A percentile compares a stretch with the other conserved stretches of the same genome.
Evolutionary conservation across 2,329 filamentous ascomycete genomes (phyloP).

Genomic region (Pleoardoris graminearum): DNA sequence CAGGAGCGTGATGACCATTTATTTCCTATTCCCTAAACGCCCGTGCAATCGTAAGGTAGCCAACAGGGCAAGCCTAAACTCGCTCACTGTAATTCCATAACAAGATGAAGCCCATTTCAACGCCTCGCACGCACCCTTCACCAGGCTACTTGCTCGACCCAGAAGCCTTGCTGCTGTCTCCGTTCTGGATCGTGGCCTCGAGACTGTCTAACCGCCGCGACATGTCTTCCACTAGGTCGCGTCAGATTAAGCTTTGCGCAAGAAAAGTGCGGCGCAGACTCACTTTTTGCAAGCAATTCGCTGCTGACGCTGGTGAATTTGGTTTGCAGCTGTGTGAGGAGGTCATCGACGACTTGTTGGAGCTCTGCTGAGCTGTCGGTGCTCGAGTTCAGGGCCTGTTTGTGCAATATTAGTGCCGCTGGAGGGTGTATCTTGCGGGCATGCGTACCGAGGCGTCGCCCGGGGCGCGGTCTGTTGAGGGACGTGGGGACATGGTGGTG

Average conservation of each 20-base stretch:
- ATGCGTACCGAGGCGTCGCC: constrained; percentile 27
- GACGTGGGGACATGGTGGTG: constrained; percentile 26
- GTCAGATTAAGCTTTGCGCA: constrained; percentile 1
- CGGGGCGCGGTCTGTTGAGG: constrained; percentile 24
- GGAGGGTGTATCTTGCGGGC: not conserved
- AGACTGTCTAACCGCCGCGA: constrained; percentile 80
- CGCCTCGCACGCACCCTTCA: not conserved
- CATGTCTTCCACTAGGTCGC: constrained; percentile 86
- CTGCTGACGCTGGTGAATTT: constrained; percentile 85
- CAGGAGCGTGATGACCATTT: no score
- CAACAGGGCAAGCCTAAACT: no score
- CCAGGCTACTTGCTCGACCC: constrained; percentile 26
- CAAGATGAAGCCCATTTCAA: not conserved
- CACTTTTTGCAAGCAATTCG: constrained; percentile 88
- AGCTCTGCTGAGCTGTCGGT: constrained; percentile 60
- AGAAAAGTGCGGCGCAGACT: constrained; percentile 43
- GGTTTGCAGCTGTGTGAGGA: constrained; percentile 79
- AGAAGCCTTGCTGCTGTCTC: constrained; percentile 45
- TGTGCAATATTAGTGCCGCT: constrained; percentile 1
- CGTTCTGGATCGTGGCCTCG: constrained; percentile 70
- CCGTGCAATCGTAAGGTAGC: no score
- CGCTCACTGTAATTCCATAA: not conserved
- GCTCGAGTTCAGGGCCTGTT: constrained; percentile 22
- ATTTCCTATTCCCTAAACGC: no score
- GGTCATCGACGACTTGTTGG: constrained; percentile 79